Base-by-base conservation (phyloP, 139 green algal species). In the Coelastrella sp. region DNA sequence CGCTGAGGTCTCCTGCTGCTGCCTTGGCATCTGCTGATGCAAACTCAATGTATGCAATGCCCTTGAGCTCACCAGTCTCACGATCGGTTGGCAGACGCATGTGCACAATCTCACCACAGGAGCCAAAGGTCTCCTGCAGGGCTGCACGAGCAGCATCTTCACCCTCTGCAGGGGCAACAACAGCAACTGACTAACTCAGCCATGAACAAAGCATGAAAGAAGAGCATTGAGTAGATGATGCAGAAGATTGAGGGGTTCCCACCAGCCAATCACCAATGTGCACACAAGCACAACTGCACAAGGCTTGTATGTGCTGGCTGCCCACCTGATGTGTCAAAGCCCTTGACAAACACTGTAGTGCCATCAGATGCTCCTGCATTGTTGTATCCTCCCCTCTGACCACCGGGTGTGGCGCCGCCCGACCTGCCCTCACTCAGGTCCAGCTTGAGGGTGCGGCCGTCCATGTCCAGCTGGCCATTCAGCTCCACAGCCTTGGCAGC, bases 1-100 rank as follows among this genome's bases (percentile, higher is more conserved):
- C 95, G 88, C 95, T 93, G 10, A 95, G 83, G 78, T 97, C 94
- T 24, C 20, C 92, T 14, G 95, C 95, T 86, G 94, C 94, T 57
- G 87, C 70, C 88, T 97, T 95, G 22, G 89, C 93, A 5, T 96
- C 95, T 10, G 75, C 89, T 8, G 56, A 87, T 14, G 8, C 84
- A 87, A 97, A 97, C 92, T 97, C 94, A 59, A 97, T 93, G 92
- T 96, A 97, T 74, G 92, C 93, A 22, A 96, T 95, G 90, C 95
- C 95, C 93, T 96, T 97, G 75, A 97, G 93, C 56, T 91, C 85
- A 49, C 95, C 95, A 0, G 87, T 91, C 83, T 97, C 95, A 56
- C 95, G 92, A 92, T 97, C 95, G 11, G 85, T 92, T 24, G 96
- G 96, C 88, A 98, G 80, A 58, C 95, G 92, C 59, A 97, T 93